Evolutionary conservation across 768 basidiomycete genomes (phyloP), one percentile per base, ranked within the genome.

Genomic region (Gymnopilus junonius): DNA sequence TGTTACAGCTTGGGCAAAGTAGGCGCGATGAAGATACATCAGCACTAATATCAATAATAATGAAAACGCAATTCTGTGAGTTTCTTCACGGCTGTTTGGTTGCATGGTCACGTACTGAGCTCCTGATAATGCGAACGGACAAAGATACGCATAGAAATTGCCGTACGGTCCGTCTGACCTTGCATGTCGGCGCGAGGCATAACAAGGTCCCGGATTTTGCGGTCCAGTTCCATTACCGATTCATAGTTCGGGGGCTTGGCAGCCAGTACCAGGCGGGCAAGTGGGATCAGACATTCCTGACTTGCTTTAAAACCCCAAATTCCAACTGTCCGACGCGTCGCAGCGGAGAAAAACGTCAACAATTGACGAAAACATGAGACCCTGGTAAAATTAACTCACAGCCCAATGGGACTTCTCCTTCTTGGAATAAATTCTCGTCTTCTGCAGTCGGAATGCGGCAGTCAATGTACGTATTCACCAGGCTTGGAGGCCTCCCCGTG

Each of bases 1-100:
- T 2, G 79, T 72, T 72, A 88, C 77, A 5, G 83, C 86, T 67
- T 85, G 83, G 10, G 83, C 84, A 67, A 88, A 87, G 70, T 81
- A 86, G 20, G 80, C 79, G 54, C 87, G 79, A 69, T 88, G 87
- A 14, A 88, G 74, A 68, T 80, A 84, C 55, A 88, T 65, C 12
- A 86, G 75, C 69, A 85, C 85, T 87, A 62, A 25, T 40, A n/a
- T n/a, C n/a, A 61, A 31, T 45, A 15, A 63, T n/a, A n/a, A n/a
- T n/a, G n/a, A 20, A 43, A 43, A 46, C 35, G 32, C 27, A 35
- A 27, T 27, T 53, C 37, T 53, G 58, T 29, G 5, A 40, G 48
- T n/a, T 43, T 15, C 20, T 17, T 29, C 40, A 17, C 6, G 8
- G 17, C 20, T 8, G 15, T 17, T 14, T 3, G 8, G 15, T 8